Evolutionary conservation across 129 eudicot species (phyloP).

Genomic region (Tagetes patula): DNA sequence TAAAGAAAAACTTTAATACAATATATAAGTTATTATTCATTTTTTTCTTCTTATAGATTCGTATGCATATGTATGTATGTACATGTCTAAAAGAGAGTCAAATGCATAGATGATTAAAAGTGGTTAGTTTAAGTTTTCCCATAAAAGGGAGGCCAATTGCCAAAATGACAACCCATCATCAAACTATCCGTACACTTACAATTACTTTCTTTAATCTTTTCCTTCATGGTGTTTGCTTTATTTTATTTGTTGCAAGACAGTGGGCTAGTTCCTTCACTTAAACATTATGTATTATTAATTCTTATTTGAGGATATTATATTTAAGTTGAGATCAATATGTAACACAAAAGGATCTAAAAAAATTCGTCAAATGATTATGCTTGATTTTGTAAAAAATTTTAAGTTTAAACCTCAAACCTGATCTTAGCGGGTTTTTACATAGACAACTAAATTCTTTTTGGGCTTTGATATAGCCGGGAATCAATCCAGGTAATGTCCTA

Average conservation of each 20-base stretch:
- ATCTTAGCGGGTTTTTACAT: no score
- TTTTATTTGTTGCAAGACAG: neutral
- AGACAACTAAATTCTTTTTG: no score
- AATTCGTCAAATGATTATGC: no score
- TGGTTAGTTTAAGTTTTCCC: slow-evolving; percentile 32
- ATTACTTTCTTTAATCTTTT: slow-evolving; percentile 13
- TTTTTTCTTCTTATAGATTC: neutral
- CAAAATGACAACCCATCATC: slow-evolving; percentile 35
- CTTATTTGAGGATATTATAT: neutral
- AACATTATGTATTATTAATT: neutral
- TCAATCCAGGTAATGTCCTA: no score
- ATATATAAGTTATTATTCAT: no score
- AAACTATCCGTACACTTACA: slow-evolving; percentile 25
- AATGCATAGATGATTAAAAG: slow-evolving; percentile 24
- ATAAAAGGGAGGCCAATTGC: slow-evolving; percentile 32
- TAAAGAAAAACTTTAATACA: no score
- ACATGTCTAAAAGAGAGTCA: slow-evolving; percentile 14
- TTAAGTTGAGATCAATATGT: neutral
- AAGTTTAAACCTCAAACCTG: no score
- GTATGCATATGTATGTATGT: neutral
- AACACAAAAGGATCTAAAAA: no score
- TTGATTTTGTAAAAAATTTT: no score
- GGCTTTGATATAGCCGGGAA: no score
- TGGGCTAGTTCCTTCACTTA: neutral
- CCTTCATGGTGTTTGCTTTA: slow-evolving; percentile 5